phyloP scores from a whole-genome alignment of 768 basidiomycete genomes.

The Serpula lacrymans region DNA sequence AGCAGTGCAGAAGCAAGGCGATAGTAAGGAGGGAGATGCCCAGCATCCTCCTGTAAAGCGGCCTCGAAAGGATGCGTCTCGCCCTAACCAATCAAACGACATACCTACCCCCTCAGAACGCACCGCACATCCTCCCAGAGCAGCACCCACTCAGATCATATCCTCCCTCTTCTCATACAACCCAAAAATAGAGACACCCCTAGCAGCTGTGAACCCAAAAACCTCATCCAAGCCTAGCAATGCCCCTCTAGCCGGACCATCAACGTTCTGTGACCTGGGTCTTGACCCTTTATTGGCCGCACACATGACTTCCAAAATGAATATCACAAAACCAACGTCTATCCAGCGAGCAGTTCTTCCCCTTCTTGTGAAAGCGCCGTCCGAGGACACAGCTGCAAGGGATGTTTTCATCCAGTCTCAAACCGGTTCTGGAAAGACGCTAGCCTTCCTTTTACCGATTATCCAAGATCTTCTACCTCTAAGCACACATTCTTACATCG shows the following conservation, averaged over 20 bases:
- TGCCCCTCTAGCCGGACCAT: constrained; percentile 72
- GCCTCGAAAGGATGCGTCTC: constrained; percentile 28
- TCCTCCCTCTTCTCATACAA: constrained; percentile 90
- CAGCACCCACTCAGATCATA: constrained; percentile 58
- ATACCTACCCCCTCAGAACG: constrained; percentile 10
- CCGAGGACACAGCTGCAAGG: constrained; percentile 40
- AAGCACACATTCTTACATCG: constrained; percentile 87
- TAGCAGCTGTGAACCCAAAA: constrained; percentile 20
- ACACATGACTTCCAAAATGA: constrained; percentile 79
- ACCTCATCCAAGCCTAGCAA: constrained; percentile 61
- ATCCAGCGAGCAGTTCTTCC: constrained; percentile 77
- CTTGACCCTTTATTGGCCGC: constrained; percentile 76
- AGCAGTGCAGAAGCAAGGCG: constrained; percentile 6
- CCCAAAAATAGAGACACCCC: constrained; percentile 56
- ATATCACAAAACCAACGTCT: constrained; percentile 80
- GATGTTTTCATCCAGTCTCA: constrained; percentile 95
- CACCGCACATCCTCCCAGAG: constrained; percentile 18
- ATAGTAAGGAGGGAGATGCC: constrained; percentile 23
- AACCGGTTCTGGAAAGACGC: constrained; percentile 95
- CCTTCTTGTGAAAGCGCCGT: constrained; percentile 49
- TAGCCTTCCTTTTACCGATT: constrained; percentile 91
- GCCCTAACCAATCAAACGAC: constrained; percentile 13
- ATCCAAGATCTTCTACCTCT: constrained; percentile 92
- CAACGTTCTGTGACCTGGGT: constrained; percentile 79
- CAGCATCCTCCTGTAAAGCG: constrained; percentile 46